These are phyloP conservation scores for Globisporangium heterothallicum DNA, from an alignment of 352 stramenopile species.

Conservation along the genomic window DNA sequence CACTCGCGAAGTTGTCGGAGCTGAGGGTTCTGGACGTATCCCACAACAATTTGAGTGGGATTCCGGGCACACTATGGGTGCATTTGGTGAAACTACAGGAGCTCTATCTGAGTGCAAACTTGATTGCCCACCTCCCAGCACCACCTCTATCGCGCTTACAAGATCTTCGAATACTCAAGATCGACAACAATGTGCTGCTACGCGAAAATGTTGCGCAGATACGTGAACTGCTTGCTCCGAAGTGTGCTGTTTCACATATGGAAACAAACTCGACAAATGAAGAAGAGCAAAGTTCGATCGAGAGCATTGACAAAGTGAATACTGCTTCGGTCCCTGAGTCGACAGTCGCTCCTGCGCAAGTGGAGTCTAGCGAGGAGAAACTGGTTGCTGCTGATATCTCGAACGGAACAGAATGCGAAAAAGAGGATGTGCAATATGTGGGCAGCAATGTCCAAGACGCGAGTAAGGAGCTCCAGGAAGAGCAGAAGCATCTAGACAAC, in stretches of 20 bases:
- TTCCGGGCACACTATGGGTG: slow-evolving; percentile 21
- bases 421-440: no score
- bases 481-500: neutral
- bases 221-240: neutral
- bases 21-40: slow-evolving; percentile 36
- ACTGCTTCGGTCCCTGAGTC: no score
- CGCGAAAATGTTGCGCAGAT: slow-evolving; percentile 14
- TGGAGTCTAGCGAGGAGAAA: no score
- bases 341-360: no score
- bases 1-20: slow-evolving; percentile 20
- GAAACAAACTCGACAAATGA: no score
- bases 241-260: neutral
- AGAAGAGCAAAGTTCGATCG: no score
- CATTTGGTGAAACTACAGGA: slow-evolving; percentile 23
- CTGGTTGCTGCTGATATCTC: neutral
- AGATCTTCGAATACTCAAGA: slow-evolving; percentile 9
- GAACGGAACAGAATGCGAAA: neutral
- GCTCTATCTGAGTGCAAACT: slow-evolving; percentile 31
- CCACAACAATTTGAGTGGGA: slow-evolving; percentile 52
- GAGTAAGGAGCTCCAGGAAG: neutral
- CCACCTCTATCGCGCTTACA: slow-evolving; percentile 7
- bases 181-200: slow-evolving; percentile 29
- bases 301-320: no score
- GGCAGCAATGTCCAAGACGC: neutral
- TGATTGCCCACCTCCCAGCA: slow-evolving; percentile 6